Percentiles rank a stretch among this genome's conserved stretches.
Evolutionary conservation across 1,284 basidiomycete species (phyloP).

Genomic region (Irpex rosettiformis): DNA sequence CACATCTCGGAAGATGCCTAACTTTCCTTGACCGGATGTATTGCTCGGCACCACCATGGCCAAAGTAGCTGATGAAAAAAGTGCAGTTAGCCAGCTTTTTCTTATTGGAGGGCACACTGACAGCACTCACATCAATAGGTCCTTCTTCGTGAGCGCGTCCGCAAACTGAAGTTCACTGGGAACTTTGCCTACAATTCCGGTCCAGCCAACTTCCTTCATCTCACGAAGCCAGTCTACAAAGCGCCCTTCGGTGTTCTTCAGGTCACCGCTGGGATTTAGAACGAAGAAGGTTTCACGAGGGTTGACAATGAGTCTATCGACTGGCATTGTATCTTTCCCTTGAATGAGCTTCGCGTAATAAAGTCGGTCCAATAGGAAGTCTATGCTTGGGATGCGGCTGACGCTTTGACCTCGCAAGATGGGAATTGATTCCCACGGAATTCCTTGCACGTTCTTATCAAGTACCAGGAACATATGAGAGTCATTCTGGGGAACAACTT

Average conservation of each 20-base stretch:
- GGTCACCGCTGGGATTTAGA: slow-evolving; percentile 91
- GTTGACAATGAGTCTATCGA: slow-evolving; percentile 57
- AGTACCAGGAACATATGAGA: slow-evolving; percentile 86
- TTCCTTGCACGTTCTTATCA: slow-evolving; percentile 85
- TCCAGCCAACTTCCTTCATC: slow-evolving; percentile 77
- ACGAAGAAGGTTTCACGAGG: slow-evolving; percentile 77
- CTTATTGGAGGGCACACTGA: slow-evolving; percentile 17
- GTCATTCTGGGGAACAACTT: slow-evolving; percentile 34
- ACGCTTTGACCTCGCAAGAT: slow-evolving; percentile 81
- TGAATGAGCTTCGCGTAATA: slow-evolving; percentile 40
- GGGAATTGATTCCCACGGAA: slow-evolving; percentile 97
- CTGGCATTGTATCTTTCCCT: slow-evolving; percentile 9
- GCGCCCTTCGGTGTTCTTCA: slow-evolving; percentile 78
- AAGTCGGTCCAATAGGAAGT: slow-evolving; percentile 85
- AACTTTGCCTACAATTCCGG: slow-evolving; percentile 71
- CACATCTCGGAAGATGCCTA: slow-evolving; percentile 77
- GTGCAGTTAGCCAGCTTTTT: background rate
- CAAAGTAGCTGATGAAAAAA: slow-evolving; percentile 95
- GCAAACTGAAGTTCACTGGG: slow-evolving; percentile 83
- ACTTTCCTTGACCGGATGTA: slow-evolving; percentile 88
- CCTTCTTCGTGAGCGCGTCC: slow-evolving; percentile 64
- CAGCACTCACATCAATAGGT: slow-evolving; percentile 83
- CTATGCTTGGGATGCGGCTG: slow-evolving; percentile 86
- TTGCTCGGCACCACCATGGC: slow-evolving; percentile 95
- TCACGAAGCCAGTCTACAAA: slow-evolving; percentile 77